Percentiles rank a stretch among this genome's conserved stretches.
phyloP scores from a whole-genome alignment of 257 asterid genomes.

The Plectranthus barbatus region DNA sequence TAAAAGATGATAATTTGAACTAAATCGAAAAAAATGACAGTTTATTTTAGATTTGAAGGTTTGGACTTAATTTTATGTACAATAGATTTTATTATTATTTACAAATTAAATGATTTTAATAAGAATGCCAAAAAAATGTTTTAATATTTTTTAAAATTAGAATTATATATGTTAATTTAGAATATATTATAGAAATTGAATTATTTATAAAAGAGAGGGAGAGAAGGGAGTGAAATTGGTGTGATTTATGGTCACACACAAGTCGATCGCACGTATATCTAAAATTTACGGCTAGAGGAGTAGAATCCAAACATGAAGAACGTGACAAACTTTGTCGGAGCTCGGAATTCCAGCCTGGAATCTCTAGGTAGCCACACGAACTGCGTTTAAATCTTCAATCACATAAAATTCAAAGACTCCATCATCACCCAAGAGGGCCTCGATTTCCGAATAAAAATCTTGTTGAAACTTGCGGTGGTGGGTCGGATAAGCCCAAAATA shows the following conservation, averaged over 20 bases:
- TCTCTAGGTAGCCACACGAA: constrained; percentile 17
- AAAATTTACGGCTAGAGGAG: not conserved
- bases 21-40: too few species aligned
- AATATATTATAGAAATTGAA: too few species aligned
- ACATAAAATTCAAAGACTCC: not conserved
- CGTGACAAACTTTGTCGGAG: constrained; percentile 11
- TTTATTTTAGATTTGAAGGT: too few species aligned
- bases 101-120: too few species aligned
- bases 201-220: too few species aligned
- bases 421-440: constrained; percentile 15
- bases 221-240: too few species aligned
- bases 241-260: not conserved
- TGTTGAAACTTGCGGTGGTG: constrained; percentile 31
- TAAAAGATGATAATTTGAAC: too few species aligned
- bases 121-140: too few species aligned
- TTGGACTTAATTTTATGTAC: too few species aligned
- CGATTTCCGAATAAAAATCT: constrained; percentile 24
- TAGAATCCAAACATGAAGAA: not conserved
- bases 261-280: not conserved
- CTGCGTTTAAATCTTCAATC: constrained; percentile 14
- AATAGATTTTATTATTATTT: too few species aligned
- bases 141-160: too few species aligned
- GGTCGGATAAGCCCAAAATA: constrained; percentile 30
- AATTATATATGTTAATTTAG: too few species aligned
- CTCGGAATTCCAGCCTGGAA: constrained; percentile 25